These are phyloP conservation scores for Puccinia triticina DNA, from an alignment of 1,284 basidiomycete species.

Conservation along the genomic window DNA sequence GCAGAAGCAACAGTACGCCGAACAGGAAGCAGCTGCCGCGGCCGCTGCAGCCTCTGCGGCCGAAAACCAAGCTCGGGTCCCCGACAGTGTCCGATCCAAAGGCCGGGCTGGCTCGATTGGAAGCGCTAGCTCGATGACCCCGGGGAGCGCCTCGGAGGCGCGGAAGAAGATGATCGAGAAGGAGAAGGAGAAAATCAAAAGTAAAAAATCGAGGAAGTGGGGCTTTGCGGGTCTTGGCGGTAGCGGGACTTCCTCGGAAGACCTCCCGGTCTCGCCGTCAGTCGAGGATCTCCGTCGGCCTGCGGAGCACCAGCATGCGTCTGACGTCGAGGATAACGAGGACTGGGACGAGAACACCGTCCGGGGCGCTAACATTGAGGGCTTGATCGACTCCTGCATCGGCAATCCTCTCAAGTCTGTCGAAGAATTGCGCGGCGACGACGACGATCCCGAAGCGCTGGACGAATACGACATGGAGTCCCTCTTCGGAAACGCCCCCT, in stretches of 20 bases:
- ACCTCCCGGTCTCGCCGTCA: not conserved
- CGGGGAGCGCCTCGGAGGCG: conserved; percentile 9
- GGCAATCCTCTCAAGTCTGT: not conserved
- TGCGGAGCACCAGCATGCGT: not conserved
- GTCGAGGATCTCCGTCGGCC: not conserved
- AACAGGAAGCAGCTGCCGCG: conserved; percentile 63
- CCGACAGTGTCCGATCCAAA: not conserved
- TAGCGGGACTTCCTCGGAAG: not conserved
- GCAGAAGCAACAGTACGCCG: conserved; percentile 64
- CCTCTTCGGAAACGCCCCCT: conserved; percentile 64
- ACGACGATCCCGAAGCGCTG: conserved; percentile 47
- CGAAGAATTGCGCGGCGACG: conserved; percentile 19
- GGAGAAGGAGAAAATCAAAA: conserved; percentile 61
- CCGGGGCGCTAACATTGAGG: not conserved
- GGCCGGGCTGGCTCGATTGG: not conserved
- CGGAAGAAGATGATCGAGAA: conserved; percentile 59
- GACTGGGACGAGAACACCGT: conserved; percentile 33
- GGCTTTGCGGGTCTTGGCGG: conserved; percentile 58
- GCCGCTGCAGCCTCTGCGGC: conserved; percentile 61
- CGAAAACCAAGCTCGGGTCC: not conserved
- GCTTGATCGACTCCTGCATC: not conserved
- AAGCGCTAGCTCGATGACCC: not conserved
- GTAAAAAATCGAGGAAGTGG: conserved; percentile 59
- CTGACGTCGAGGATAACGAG: conserved; percentile 21
- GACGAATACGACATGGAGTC: conserved; percentile 64